A percentile compares a stretch with the other conserved stretches of the same genome.
Conservation (phyloP, 108 stramenopile genomes). For the Epithemia pelagica region DNA sequence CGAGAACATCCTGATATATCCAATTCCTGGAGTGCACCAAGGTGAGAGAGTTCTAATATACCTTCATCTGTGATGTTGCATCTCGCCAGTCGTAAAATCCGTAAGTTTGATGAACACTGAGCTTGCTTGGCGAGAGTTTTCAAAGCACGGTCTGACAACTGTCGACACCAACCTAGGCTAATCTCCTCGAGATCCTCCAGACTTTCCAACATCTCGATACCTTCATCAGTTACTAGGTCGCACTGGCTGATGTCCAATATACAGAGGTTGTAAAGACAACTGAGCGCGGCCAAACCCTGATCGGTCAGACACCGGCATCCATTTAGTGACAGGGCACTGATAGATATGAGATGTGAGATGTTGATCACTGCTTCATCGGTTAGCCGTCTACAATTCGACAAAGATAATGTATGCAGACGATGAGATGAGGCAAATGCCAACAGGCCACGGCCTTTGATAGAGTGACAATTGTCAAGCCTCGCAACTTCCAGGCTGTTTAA, state of each 20-base stretch:
- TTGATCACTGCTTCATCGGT: slow-evolving; percentile 76
- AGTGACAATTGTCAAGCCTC: slow-evolving; percentile 67
- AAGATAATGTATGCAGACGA: slow-evolving; percentile 55
- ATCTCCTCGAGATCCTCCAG: slow-evolving; percentile 59
- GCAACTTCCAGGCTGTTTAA: slow-evolving; percentile 56
- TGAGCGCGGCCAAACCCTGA: slow-evolving; percentile 45
- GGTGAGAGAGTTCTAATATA: slow-evolving; percentile 30
- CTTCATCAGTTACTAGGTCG: slow-evolving; percentile 73
- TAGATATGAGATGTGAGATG: slow-evolving; percentile 50
- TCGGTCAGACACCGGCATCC: slow-evolving; percentile 84
- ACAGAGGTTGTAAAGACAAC: slow-evolving; percentile 31
- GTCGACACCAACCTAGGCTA: slow-evolving; percentile 76
- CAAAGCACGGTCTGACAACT: slow-evolving; percentile 55
- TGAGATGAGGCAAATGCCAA: slow-evolving; percentile 50
- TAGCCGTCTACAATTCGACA: slow-evolving; percentile 71
- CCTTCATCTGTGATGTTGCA: slow-evolving; percentile 61
- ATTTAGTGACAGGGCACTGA: slow-evolving; percentile 54
- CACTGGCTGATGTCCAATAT: slow-evolving; percentile 73
- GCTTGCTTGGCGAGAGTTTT: slow-evolving; percentile 44
- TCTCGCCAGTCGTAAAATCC: slow-evolving; percentile 59
- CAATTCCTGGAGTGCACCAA: slow-evolving; percentile 48
- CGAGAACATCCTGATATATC: slow-evolving; percentile 71
- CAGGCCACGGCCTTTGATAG: slow-evolving; percentile 56
- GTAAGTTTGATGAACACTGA: slow-evolving; percentile 31
- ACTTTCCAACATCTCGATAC: slow-evolving; percentile 42